Base-by-base conservation (phyloP, 805 yeast species). In the Cephaloascus fragrans region DNA sequence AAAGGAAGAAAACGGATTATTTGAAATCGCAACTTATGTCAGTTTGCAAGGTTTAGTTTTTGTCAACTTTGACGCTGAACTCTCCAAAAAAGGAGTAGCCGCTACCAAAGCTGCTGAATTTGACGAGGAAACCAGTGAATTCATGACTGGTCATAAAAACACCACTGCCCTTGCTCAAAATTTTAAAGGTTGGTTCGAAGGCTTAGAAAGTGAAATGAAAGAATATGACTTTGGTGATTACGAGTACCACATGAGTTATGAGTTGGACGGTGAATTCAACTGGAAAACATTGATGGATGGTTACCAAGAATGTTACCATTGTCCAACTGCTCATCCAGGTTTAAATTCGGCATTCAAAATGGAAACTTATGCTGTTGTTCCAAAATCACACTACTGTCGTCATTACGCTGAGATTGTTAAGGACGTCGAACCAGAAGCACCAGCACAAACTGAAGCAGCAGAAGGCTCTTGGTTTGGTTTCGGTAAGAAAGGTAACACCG, bases 241-340 rank as follows among this genome's bases (percentile, higher is more conserved):
- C 48, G 80, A 76, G 46, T 76, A 75, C 57, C 75, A 76, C 56
- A 74, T 75, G 80, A 71, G 78, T 14, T 76, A 75, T 47, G 81
- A 76, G 51, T 62, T 76, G 35, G 80, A 75, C 46, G 82, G 83
- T 37, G 60, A 71, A 48, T 76, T 76, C 61, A 76, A 76, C 59
- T 76, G 83, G 82, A 76, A 76, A 49, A 76, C 82, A 3, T 62
- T 76, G 43, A 75, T 76, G 80, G 82, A 76, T 48, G 81, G 83
- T 6, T 76, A 76, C 56, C 80, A 76, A 58, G 82, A 76, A 56
- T 76, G 82, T 48, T 76, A 76, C 57, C 83, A 76, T 53, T 76
- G 82, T 53, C 82, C 83, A 34, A 76, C 81, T 9, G 81, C 81
- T 1, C 83, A 76, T 47, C 81, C 81, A 3, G 81, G 81, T 16